phyloP scores from a whole-genome alignment of 495 filamentous ascomycete genomes.

The Xylaria castorea region DNA sequence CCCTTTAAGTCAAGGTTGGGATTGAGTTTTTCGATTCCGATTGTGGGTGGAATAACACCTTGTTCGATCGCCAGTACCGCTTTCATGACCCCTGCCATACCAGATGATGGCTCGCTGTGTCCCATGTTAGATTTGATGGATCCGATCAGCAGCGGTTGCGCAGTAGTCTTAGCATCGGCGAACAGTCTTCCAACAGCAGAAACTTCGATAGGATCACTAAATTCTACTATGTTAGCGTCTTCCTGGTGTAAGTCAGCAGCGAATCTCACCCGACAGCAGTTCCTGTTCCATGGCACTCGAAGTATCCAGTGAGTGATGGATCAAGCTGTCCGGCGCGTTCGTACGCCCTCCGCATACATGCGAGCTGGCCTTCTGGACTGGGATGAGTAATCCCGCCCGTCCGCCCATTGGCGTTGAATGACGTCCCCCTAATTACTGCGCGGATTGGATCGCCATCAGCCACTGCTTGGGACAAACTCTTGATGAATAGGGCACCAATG shows the following conservation, averaged over 20 bases:
- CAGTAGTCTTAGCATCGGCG: constrained; percentile 41
- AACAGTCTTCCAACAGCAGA: constrained; percentile 17
- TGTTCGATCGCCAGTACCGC: constrained; percentile 54
- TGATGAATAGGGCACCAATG: constrained; percentile 52
- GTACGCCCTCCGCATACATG: constrained; percentile 59
- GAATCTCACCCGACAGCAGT: constrained; percentile 51
- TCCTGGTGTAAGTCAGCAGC: neutral
- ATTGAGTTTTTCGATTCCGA: constrained; percentile 46
- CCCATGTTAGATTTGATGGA: constrained; percentile 61
- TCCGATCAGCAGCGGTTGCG: constrained; percentile 47
- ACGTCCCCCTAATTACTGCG: constrained; percentile 54
- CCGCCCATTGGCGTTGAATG: constrained; percentile 51
- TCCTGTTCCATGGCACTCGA: constrained; percentile 51
- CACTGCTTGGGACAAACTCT: constrained; percentile 53
- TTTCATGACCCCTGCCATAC: constrained; percentile 58
- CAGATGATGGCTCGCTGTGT: constrained; percentile 54
- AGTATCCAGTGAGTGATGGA: constrained; percentile 39
- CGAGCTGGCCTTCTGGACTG: constrained; percentile 59
- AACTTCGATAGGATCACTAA: constrained; percentile 44
- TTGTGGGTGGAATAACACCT: constrained; percentile 41
- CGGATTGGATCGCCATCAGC: constrained; percentile 55
- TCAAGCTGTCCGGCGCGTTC: constrained; percentile 40
- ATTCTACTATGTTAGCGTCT: neutral
- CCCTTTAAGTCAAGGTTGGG: constrained; percentile 44
- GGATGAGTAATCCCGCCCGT: constrained; percentile 62